Evolutionary conservation across 2,329 filamentous ascomycete species (phyloP), one percentile per base, ranked within the genome.

Genomic region (Lasiodiplodia gonubiensis): DNA sequence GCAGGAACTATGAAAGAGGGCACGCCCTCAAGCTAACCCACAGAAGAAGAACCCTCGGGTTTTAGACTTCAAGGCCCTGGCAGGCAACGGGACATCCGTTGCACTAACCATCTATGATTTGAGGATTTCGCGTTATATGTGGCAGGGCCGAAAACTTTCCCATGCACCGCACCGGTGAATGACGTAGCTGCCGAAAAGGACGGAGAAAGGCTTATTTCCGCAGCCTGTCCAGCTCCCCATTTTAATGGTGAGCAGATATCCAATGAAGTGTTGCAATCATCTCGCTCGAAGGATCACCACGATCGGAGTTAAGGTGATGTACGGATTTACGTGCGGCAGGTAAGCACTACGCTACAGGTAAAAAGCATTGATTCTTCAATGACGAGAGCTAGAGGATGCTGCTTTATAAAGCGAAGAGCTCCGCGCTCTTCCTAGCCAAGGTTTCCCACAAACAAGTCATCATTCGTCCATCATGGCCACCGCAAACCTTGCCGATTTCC

Each of bases 401-500:
- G 5, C 39, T 42, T 16, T 46, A 46, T 46, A 21, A 46, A 46
- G 42, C n/a, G 42, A 21, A n/a, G n/a, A 21, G 42, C 42, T 21
- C 5, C 18, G 7, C 42, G 7, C 42, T 46, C 42, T 14, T 21
- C 2, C 4, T 7, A 8, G n/a, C 18, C 10, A 14, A 46, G 12
- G 11, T 7, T 21, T 8, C 2, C 21, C n/a, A 7, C 5, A 42
- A 42, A 16, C 14, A 16, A 42, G 7, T 42, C 14, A 18, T 18
- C 18, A 16, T n/a, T 7, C 16, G 3, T 42, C 42, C 18, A 46
- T 18, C n/a, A 72, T 63, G 59, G 25, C 52, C 11, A 30, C 53
- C 6, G 53, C 53, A 16, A 49, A 78, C 6, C 52, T 79, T 10
- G 72, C 70, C 68, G 70, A 75, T 57, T 78, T 78, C 68, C 70